Conservation (phyloP, 345 rosid species). For the Bruguiera gymnorhiza region DNA sequence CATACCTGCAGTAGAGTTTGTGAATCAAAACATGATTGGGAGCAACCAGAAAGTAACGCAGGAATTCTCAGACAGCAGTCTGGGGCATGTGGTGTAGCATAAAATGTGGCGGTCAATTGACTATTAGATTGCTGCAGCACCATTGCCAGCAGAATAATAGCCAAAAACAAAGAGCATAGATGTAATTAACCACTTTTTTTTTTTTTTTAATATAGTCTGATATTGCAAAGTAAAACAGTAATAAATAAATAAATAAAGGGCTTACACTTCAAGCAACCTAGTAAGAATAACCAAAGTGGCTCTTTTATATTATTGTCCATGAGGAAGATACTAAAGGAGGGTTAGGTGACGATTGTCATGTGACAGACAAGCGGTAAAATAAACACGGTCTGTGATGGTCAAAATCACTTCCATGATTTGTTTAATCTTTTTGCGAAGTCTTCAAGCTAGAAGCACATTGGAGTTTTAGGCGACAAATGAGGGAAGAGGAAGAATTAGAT, state of each 20-base stretch:
- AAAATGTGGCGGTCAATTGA: conserved; percentile 58
- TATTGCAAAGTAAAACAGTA: too few relatives aligned
- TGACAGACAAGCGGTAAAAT: background rate
- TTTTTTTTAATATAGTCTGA: too few relatives aligned
- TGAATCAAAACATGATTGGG: background rate
- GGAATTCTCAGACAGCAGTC: conserved; percentile 47
- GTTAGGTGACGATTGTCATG: background rate
- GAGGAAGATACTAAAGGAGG: background rate
- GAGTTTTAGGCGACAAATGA: background rate
- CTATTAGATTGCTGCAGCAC: conserved; percentile 16
- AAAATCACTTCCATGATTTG: background rate
- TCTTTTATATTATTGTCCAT: background rate
- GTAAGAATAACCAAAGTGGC: background rate
- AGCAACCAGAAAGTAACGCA: background rate
- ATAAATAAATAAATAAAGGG: too few relatives aligned
- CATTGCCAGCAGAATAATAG: background rate
- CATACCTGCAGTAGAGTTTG: conserved; percentile 20
- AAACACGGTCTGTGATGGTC: background rate
- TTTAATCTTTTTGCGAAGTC: background rate
- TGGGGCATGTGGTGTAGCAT: conserved; percentile 49
- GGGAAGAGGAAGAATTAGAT: too few relatives aligned
- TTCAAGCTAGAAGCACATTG: background rate
- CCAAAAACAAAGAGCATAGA: background rate
- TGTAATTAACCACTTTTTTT: too few relatives aligned
- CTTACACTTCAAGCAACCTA: too few relatives aligned